Evolutionary conservation across 2,329 filamentous ascomycete genomes (phyloP).

Genomic region (Claviceps sp.): DNA sequence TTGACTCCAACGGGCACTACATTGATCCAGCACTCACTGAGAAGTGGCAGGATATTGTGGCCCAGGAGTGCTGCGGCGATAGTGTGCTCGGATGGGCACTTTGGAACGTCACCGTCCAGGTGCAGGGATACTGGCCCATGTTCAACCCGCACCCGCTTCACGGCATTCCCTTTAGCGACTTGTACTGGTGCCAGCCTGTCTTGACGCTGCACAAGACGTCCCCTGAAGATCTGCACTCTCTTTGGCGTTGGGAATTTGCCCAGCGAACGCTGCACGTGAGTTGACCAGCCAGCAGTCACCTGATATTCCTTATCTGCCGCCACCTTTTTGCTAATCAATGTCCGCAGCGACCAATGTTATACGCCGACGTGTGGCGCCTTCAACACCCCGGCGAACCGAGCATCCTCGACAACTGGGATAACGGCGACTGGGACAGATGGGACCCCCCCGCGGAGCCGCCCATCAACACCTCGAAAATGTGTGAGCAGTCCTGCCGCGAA

Average conservation of each 20-base stretch:
- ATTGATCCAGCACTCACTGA: conserved; percentile 28
- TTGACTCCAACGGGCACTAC: conserved; percentile 21
- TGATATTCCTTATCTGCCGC: too few relatives aligned
- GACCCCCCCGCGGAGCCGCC: conserved; percentile 12
- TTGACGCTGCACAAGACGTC: conserved; percentile 44
- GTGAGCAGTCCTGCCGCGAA: conserved; percentile 15
- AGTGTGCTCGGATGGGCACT: conserved; percentile 34
- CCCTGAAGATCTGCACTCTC: conserved; percentile 34
- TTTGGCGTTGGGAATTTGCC: conserved; percentile 42
- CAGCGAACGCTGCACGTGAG: conserved; percentile 27
- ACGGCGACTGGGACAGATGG: conserved; percentile 19
- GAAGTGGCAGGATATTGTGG: conserved; percentile 32
- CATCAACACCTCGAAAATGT: conserved; percentile 15
- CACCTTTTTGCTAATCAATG: neutral
- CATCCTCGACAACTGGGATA: conserved; percentile 17
- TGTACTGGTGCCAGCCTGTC: conserved; percentile 42
- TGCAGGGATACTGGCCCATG: conserved; percentile 36
- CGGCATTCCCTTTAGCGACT: conserved; percentile 32
- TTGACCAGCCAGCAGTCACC: neutral
- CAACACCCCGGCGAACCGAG: conserved; percentile 18
- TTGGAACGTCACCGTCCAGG: conserved; percentile 28
- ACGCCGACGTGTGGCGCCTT: conserved; percentile 24
- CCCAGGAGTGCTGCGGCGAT: conserved; percentile 38
- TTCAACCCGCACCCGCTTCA: conserved; percentile 42
- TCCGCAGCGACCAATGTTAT: conserved; percentile 21